Evolutionary conservation across 2,329 filamentous ascomycete genomes (phyloP).

Genomic region (Penicillium sp.): DNA sequence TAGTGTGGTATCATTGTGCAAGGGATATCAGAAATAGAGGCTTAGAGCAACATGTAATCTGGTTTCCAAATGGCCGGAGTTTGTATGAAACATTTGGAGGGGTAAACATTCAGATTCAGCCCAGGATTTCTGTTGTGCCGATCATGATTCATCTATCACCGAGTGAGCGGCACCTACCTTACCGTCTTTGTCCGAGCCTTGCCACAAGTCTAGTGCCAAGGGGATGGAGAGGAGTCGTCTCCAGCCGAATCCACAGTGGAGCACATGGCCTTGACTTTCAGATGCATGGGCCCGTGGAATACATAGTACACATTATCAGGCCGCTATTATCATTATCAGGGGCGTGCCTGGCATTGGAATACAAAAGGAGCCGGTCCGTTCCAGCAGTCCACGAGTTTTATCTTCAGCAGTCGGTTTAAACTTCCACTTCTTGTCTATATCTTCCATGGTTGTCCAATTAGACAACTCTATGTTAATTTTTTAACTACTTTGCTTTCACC

Average conservation of each 20-base stretch:
- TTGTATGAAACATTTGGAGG: neutral
- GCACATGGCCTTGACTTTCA: slow-evolving; percentile 16
- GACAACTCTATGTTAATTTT: slow-evolving; percentile 1
- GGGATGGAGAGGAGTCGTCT: slow-evolving; percentile 7
- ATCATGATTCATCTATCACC: slow-evolving; percentile 4
- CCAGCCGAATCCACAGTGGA: slow-evolving; percentile 23
- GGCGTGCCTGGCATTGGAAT: slow-evolving; percentile 7
- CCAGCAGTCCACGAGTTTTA: neutral
- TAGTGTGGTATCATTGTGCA: neutral
- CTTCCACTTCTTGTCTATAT: slow-evolving; percentile 6
- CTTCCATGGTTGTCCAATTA: slow-evolving; percentile 1
- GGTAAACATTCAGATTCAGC: slow-evolving; percentile 1
- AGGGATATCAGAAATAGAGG: slow-evolving; percentile 3
- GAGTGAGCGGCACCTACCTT: slow-evolving; percentile 10
- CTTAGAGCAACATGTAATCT: slow-evolving; percentile 1
- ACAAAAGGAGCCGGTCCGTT: slow-evolving; percentile 17
- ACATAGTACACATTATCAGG: slow-evolving; percentile 7
- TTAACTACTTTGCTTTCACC: slow-evolving; percentile 2
- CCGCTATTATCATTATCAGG: slow-evolving; percentile 13
- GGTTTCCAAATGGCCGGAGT: neutral
- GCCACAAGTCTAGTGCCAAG: slow-evolving; percentile 14
- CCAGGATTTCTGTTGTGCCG: slow-evolving; percentile 3
- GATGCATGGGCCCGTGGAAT: slow-evolving; percentile 10
- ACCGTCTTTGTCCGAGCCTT: slow-evolving; percentile 15
- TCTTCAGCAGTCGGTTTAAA: neutral